phyloP scores from a whole-genome alignment of 1,284 basidiomycete genomes.

The Boletellus deceptivus region DNA sequence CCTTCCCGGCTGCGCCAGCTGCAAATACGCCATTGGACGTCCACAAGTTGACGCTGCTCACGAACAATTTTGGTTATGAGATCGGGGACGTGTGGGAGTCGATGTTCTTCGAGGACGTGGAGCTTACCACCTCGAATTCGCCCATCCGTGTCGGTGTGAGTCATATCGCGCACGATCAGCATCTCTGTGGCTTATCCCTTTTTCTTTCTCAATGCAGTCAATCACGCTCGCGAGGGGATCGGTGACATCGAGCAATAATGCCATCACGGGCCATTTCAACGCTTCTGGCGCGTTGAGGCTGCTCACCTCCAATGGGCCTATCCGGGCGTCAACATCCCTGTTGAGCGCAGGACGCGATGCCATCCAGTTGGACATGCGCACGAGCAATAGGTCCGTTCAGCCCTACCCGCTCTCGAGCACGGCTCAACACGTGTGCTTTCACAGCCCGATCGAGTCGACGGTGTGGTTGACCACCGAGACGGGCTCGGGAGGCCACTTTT shows the following conservation, averaged over 20 bases:
- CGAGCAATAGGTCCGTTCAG: slow-evolving; percentile 40
- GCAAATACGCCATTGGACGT: slow-evolving; percentile 22
- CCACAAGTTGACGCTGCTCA: slow-evolving; percentile 31
- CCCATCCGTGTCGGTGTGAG: slow-evolving; percentile 34
- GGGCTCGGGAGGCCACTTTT: slow-evolving; percentile 28
- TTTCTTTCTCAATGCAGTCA: slow-evolving; percentile 26
- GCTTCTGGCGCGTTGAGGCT: slow-evolving; percentile 34
- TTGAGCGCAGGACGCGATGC: slow-evolving; percentile 12
- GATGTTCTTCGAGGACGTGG: slow-evolving; percentile 32
- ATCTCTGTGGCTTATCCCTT: neutral
- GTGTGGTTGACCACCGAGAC: slow-evolving; percentile 13
- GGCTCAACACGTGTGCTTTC: neutral
- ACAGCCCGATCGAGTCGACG: slow-evolving; percentile 16
- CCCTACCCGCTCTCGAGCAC: neutral
- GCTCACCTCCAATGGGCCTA: slow-evolving; percentile 37
- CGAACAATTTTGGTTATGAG: slow-evolving; percentile 30
- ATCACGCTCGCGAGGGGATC: slow-evolving; percentile 31
- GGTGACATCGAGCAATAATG: slow-evolving; percentile 35
- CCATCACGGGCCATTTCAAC: slow-evolving; percentile 43
- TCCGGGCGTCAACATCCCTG: slow-evolving; percentile 36
- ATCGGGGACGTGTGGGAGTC: slow-evolving; percentile 28
- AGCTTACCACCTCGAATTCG: slow-evolving; percentile 24
- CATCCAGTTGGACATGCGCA: slow-evolving; percentile 31
- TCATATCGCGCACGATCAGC: neutral
- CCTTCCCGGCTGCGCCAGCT: slow-evolving; percentile 27